Evolutionary conservation across 78 protist species (phyloP).

Genomic region (Protostelium mycophagum): DNA sequence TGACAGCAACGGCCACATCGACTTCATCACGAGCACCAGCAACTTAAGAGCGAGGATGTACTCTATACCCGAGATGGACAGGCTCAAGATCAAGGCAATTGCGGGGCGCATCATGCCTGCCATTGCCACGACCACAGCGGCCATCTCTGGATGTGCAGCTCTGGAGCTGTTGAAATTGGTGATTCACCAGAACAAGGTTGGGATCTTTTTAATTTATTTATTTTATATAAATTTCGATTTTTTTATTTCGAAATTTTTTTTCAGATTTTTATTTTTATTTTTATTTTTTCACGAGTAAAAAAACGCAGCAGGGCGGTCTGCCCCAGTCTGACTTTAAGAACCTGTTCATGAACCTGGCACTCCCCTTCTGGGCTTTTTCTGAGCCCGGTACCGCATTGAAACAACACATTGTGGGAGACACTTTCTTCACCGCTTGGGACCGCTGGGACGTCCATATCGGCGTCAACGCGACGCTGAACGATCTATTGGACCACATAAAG

Average conservation of each 20-base stretch:
- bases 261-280: background rate
- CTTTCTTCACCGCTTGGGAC: conserved; percentile 51
- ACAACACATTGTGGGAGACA: conserved; percentile 25
- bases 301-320: background rate
- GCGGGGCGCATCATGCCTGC: conserved; percentile 99
- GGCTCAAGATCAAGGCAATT: conserved; percentile 63
- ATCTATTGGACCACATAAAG: conserved; percentile 13
- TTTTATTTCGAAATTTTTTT: background rate
- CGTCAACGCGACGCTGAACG: conserved; percentile 23
- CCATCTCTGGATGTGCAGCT: conserved; percentile 88
- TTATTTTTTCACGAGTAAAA: background rate
- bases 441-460: conserved; percentile 48
- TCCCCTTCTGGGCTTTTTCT: conserved; percentile 81
- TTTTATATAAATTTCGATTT: background rate
- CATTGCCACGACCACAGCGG: conserved; percentile 99
- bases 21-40: conserved; percentile 81
- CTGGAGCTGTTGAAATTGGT: conserved; percentile 87
- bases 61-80: conserved; percentile 74
- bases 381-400: conserved; percentile 89
- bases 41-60: conserved; percentile 94
- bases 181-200: background rate
- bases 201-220: background rate
- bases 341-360: conserved; percentile 92
- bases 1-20: conserved; percentile 94
- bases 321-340: conserved; percentile 75